Conservation (phyloP, 257 asterid genomes). For the Capsicum chinense region DNA sequence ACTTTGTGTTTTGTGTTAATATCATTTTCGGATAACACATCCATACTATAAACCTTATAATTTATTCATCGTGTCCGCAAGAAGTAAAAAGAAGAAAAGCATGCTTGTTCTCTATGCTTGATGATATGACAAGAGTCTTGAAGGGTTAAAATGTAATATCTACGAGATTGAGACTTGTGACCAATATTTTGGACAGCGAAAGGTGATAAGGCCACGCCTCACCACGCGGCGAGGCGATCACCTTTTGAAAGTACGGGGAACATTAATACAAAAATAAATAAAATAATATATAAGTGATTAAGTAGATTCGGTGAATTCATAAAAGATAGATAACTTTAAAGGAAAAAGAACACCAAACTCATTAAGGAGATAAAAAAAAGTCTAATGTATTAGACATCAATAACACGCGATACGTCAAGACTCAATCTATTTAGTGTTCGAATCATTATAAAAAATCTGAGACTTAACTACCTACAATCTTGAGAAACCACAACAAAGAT, state of each 20-base stretch:
- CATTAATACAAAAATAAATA: too few species aligned
- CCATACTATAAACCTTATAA: neutral
- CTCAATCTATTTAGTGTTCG: neutral
- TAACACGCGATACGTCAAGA: neutral
- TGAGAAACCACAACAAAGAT: neutral
- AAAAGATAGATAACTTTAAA: neutral
- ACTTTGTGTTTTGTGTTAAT: neutral
- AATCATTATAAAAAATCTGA: neutral
- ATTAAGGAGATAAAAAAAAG: neutral
- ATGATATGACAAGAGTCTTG: neutral
- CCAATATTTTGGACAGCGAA: too few species aligned
- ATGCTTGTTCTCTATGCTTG: neutral
- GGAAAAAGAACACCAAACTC: neutral
- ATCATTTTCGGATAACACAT: neutral
- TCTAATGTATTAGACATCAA: conserved; percentile 1
- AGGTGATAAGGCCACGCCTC: too few species aligned
- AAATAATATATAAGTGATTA: neutral
- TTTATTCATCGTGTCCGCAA: neutral
- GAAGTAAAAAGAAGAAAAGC: neutral
- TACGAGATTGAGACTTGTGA: neutral
- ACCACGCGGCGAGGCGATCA: too few species aligned
- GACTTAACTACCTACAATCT: neutral
- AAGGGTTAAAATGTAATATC: neutral
- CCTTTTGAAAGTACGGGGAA: too few species aligned
- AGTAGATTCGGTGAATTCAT: neutral